A percentile compares a stretch with the other conserved stretches of the same genome.
These are phyloP conservation scores for Kuraishia floccosa DNA, from an alignment of 805 yeast species.

Conservation along the genomic window DNA sequence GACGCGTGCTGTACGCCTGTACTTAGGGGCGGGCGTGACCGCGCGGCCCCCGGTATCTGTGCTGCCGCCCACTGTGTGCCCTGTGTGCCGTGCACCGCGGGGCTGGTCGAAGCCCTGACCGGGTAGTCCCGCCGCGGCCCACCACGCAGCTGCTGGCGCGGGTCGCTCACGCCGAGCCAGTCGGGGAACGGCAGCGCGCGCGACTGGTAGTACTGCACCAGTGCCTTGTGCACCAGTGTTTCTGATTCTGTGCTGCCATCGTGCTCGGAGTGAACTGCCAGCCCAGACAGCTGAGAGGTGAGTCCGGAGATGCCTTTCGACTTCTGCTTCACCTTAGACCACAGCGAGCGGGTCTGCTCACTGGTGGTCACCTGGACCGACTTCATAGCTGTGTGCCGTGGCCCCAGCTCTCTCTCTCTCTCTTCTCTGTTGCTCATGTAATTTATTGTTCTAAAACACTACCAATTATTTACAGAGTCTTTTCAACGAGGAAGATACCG, in stretches of 20 bases:
- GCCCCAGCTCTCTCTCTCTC: not conserved
- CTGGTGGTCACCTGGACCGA: too few species aligned
- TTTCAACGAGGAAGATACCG: constrained; percentile 81
- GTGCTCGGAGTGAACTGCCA: constrained; percentile 16
- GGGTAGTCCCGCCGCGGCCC: too few species aligned
- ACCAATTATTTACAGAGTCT: constrained; percentile 36
- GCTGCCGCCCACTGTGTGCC: too few species aligned
- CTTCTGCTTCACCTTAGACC: constrained; percentile 8
- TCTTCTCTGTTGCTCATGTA: not conserved
- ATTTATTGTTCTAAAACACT: not conserved
- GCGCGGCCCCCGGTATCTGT: too few species aligned
- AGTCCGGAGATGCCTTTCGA: constrained; percentile 5
- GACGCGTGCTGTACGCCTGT: too few species aligned
- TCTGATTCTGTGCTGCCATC: constrained; percentile 21
- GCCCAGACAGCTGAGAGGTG: too few species aligned
- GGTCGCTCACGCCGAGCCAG: constrained; percentile 12
- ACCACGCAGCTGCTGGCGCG: not conserved
- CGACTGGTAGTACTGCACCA: constrained; percentile 14
- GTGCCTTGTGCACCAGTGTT: constrained; percentile 19
- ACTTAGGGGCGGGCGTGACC: too few species aligned
- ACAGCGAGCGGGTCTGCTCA: constrained; percentile 5
- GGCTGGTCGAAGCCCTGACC: too few species aligned
- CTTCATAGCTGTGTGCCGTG: too few species aligned
- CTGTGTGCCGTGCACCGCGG: too few species aligned
- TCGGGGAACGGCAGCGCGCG: constrained; percentile 12